Percentiles rank a stretch among this genome's conserved stretches.
Evolutionary conservation across 2,329 filamentous ascomycete genomes (phyloP).

Genomic region (Nigrospora oryzae): DNA sequence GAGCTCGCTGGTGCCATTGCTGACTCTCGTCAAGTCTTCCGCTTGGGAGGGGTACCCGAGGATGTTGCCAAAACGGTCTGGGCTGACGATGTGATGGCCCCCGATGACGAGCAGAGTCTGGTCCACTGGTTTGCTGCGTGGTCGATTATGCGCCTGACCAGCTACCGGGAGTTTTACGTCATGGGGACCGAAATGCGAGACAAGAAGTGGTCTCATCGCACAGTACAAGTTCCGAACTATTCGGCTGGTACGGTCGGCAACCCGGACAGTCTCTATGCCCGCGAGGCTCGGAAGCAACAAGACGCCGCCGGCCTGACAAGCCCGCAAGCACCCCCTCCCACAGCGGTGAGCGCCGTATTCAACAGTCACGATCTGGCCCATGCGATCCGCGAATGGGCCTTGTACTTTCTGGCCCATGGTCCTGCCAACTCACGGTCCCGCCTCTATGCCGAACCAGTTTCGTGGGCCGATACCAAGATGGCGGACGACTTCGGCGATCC

Average conservation of each 20-base stretch:
- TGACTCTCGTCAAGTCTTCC: slow-evolving; percentile 3
- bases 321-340: background rate
- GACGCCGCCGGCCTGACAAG: background rate
- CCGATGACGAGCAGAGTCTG: slow-evolving; percentile 53
- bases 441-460: slow-evolving; percentile 30
- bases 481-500: slow-evolving; percentile 23
- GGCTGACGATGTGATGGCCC: slow-evolving; percentile 38
- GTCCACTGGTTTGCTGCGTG: slow-evolving; percentile 57
- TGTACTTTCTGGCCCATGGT: too few relatives aligned
- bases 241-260: slow-evolving; percentile 22
- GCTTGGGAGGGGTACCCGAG: slow-evolving; percentile 24
- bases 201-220: slow-evolving; percentile 16
- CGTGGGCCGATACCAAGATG: slow-evolving; percentile 31
- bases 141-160: slow-evolving; percentile 39
- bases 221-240: slow-evolving; percentile 28
- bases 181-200: slow-evolving; percentile 34
- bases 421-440: slow-evolving; percentile 8
- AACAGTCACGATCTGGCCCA: slow-evolving; percentile 4
- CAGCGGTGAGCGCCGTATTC: slow-evolving; percentile 4
- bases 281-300: background rate
- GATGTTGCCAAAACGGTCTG: slow-evolving; percentile 29
- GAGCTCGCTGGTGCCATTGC: too few relatives aligned
- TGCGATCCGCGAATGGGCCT: slow-evolving; percentile 12
- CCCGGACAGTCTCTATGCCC: slow-evolving; percentile 19
- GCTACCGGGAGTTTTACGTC: slow-evolving; percentile 45